Evolutionary conservation across 169 alveolate species (phyloP).

Genomic region (Cryptosporidium felis): DNA sequence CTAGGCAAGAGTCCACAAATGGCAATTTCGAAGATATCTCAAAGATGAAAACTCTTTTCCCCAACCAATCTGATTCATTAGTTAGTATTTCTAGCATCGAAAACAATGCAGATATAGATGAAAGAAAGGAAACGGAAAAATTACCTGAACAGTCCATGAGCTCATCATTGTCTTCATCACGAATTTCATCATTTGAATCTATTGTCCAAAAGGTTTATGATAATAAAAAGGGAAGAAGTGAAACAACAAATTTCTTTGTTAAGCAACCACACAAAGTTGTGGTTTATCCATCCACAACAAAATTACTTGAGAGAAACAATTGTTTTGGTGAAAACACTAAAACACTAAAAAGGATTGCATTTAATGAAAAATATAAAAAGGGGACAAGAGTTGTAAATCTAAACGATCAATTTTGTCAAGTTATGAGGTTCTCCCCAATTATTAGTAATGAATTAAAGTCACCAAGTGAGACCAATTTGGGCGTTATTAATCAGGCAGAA

Average conservation of each 20-base stretch:
- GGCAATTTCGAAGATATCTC: neutral
- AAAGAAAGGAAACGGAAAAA: neutral
- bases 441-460: no score
- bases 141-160: neutral
- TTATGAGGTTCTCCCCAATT: neutral
- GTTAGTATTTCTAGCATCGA: no score
- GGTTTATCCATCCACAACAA: slow-evolving; percentile 20
- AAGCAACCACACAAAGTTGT: slow-evolving; percentile 17
- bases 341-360: neutral
- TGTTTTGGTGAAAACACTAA: neutral
- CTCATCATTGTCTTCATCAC: slow-evolving; percentile 37
- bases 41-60: neutral
- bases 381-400: slow-evolving; percentile 34
- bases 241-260: neutral
- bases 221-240: neutral
- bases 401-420: neutral
- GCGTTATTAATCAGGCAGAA: no score
- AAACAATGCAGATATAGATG: neutral
- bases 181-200: slow-evolving; percentile 47
- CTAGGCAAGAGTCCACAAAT: neutral
- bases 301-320: neutral
- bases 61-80: neutral
- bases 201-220: neutral
- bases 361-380: slow-evolving; percentile 8
- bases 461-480: no score